phyloP scores from a whole-genome alignment of 495 filamentous ascomycete species.

The Aspergillus mulundensis region DNA sequence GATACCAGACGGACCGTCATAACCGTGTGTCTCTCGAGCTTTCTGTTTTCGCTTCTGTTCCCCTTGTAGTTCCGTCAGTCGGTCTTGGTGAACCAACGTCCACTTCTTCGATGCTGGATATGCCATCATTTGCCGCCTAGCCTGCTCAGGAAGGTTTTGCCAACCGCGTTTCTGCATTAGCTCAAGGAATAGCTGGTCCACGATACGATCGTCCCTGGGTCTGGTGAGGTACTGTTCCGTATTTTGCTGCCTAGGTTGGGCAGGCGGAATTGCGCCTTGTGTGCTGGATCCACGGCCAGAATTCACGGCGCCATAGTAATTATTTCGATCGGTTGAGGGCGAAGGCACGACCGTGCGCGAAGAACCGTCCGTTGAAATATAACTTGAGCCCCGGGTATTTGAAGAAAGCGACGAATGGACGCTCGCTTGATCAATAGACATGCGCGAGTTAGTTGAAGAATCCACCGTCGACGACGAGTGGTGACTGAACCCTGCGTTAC shows the following conservation, averaged over 20 bases:
- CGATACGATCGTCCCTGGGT: constrained; percentile 76
- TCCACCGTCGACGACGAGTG: constrained; percentile 64
- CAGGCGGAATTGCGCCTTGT: constrained; percentile 26
- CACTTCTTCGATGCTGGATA: constrained; percentile 95
- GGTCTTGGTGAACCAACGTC: constrained; percentile 94
- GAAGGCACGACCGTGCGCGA: constrained; percentile 53
- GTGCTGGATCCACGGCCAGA: constrained; percentile 33
- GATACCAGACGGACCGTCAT: constrained; percentile 60
- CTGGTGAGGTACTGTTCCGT: constrained; percentile 56
- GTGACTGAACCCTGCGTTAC: constrained; percentile 55
- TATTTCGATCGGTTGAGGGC: constrained; percentile 38
- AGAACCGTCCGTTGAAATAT: constrained; percentile 61
- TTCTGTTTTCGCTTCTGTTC: constrained; percentile 83
- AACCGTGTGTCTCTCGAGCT: constrained; percentile 58
- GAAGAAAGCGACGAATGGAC: constrained; percentile 58
- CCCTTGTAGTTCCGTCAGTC: constrained; percentile 85
- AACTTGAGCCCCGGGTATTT: constrained; percentile 57
- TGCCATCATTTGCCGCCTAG: constrained; percentile 87
- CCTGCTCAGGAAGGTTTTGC: constrained; percentile 95
- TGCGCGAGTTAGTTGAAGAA: constrained; percentile 65
- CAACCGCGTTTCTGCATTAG: constrained; percentile 97
- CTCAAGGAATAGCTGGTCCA: constrained; percentile 88
- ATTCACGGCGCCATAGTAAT: constrained; percentile 24
- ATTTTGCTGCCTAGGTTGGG: constrained; percentile 35
- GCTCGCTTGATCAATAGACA: constrained; percentile 66